Conservation (phyloP, 306 rosid genomes). For the Arachis stenosperma region DNA sequence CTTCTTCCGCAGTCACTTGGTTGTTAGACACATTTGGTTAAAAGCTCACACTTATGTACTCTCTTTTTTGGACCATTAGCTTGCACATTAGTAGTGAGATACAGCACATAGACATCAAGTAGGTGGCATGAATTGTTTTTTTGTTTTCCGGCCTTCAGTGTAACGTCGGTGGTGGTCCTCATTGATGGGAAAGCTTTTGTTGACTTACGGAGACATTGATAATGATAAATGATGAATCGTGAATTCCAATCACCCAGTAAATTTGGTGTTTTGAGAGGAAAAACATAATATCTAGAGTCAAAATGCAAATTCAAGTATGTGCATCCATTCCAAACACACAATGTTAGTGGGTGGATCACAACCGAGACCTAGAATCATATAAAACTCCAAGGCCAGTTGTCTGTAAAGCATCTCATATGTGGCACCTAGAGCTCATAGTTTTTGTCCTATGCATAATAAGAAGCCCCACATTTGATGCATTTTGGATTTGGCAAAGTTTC, state of each 20-base stretch:
- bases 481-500: constrained; percentile 17
- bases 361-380: constrained; percentile 1
- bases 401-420: constrained; percentile 7
- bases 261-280: no score
- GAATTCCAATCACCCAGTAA: background rate
- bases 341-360: no score
- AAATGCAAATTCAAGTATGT: no score
- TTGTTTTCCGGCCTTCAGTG: constrained; percentile 15
- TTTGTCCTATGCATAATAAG: constrained; percentile 19
- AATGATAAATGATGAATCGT: constrained; percentile 21
- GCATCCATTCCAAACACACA: no score
- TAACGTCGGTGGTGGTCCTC: constrained; percentile 13
- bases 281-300: no score
- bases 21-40: background rate
- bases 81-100: constrained; percentile 6
- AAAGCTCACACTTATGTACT: background rate
- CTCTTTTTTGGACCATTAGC: background rate
- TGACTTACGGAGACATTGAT: constrained; percentile 30
- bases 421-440: background rate
- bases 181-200: constrained; percentile 31
- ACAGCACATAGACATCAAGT: constrained; percentile 20
- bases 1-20: constrained; percentile 17
- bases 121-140: constrained; percentile 9
- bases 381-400: background rate
- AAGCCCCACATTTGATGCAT: constrained; percentile 26